Base-by-base conservation (phyloP, 2,329 filamentous ascomycete species). In the Diplocarpon rosae region DNA sequence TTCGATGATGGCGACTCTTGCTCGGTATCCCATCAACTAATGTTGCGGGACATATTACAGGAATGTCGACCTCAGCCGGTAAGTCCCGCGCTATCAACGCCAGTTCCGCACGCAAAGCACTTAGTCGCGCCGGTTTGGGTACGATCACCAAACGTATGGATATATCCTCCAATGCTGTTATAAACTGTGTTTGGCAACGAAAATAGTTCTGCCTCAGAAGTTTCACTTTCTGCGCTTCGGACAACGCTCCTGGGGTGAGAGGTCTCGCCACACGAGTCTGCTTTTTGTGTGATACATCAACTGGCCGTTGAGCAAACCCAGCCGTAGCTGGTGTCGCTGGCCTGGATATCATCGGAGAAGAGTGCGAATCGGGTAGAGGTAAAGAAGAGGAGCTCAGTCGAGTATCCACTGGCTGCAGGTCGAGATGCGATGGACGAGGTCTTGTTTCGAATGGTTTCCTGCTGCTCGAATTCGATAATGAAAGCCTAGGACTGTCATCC, bases 121-220 rank as follows among this genome's bases (percentile, higher is more conserved):
- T 92, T 55, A 92, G 71, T 28, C 85, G 78, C 33, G 85, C 85
- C 29, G 80, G 78, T 60, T 92, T 92, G 1, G 85, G 85, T 5
- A 92, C 85, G 43, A 83, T 73, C 5, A 92, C 83, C 36, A 92
- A 67, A n/a, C 85, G 78, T 59, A 87, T 89, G 2, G 85, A 92
- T 42, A 92, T 90, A 53, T 84, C 82, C 61, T 90, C 84, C 13
- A 92, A 70, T 1, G 85, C 85, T 3, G 80, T 83, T 49, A 92
- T 61, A 58, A 92, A 89, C 54, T 86, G 82, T 1, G 84, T 89
- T 63, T 92, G 75, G 49, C 79, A 85, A 42, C 84, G 73, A 60
- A 90, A 92, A 62, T 92, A 92, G 61, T 92, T 85, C 48, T 88
- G 83, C 45, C 84, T 71, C 49, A 92, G 61, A 9, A 88, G 65